Conservation (phyloP, 129 eudicot species). For the Pulicaria dysenterica region DNA sequence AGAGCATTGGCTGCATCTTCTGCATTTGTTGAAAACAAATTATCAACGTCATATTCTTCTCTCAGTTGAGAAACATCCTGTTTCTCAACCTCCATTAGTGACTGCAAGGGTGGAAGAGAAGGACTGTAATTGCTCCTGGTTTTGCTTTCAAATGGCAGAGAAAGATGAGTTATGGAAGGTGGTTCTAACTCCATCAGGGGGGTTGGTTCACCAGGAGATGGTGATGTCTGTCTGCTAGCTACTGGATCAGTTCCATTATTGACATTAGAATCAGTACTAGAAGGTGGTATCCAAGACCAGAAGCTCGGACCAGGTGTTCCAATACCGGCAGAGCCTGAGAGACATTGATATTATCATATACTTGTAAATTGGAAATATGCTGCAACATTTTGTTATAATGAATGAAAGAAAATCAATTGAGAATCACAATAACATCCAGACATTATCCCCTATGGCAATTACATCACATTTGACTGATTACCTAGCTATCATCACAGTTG, state of each 20-base stretch:
- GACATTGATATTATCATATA: slow-evolving; percentile 2
- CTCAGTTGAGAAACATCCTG: slow-evolving; percentile 40
- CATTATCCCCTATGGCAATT: too few species aligned
- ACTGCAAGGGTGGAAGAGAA: slow-evolving; percentile 78
- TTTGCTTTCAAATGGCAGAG: slow-evolving; percentile 71
- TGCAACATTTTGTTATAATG: not conserved
- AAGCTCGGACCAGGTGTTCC: slow-evolving; percentile 87
- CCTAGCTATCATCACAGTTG: too few species aligned
- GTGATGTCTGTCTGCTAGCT: slow-evolving; percentile 37
- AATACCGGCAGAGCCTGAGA: slow-evolving; percentile 33
- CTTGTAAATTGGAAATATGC: slow-evolving; percentile 1
- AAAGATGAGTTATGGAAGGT: slow-evolving; percentile 43
- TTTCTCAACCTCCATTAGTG: slow-evolving; percentile 59
- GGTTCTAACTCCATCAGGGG: slow-evolving; percentile 74
- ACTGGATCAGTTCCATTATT: slow-evolving; percentile 27
- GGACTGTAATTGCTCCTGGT: slow-evolving; percentile 30
- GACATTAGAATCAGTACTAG: slow-evolving; percentile 1
- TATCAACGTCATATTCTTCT: slow-evolving; percentile 52
- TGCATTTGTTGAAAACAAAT: slow-evolving; percentile 60
- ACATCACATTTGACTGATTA: too few species aligned
- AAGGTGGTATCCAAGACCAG: slow-evolving; percentile 96
- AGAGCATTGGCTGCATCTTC: slow-evolving; percentile 81
- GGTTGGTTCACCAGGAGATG: slow-evolving; percentile 31
- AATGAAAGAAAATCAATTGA: not conserved
- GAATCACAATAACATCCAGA: not conserved